Percentiles rank a stretch among this genome's conserved stretches.
phyloP scores from a whole-genome alignment of 2,329 filamentous ascomycete species.

The Daldinia sp. region DNA sequence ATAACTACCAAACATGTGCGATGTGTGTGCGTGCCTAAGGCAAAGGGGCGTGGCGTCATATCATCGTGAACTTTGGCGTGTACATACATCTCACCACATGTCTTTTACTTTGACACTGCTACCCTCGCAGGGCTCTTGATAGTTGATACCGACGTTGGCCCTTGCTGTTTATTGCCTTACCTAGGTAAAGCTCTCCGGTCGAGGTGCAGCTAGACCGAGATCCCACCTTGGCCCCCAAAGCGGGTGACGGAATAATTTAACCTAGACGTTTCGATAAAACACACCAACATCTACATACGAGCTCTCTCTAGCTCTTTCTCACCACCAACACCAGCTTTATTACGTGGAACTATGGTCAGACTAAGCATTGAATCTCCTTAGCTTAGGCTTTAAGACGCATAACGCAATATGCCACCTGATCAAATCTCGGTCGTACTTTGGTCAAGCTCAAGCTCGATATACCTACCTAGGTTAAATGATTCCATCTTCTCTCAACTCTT shows the following conservation, averaged over 20 bases:
- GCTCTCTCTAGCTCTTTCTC: background rate
- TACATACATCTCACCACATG: background rate
- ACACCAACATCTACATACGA: background rate
- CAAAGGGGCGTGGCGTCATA: background rate
- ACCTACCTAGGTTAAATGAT: background rate
- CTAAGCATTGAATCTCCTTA: background rate
- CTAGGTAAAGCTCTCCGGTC: slow-evolving; percentile 1
- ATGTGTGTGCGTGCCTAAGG: background rate
- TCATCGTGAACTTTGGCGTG: background rate
- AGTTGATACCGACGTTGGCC: background rate
- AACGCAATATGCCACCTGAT: background rate
- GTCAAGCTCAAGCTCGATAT: too few relatives aligned
- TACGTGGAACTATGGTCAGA: background rate
- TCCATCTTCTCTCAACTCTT: too few relatives aligned
- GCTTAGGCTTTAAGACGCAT: background rate
- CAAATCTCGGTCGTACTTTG: too few relatives aligned
- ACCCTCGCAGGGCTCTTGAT: background rate
- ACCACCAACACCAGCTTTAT: background rate
- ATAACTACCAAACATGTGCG: too few relatives aligned
- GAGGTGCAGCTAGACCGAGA: slow-evolving; percentile 1
- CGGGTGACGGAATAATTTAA: background rate
- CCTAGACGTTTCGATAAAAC: background rate
- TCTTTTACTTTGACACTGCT: background rate
- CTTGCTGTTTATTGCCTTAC: background rate
- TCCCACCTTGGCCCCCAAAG: background rate